Conservation (phyloP, 1,284 basidiomycete species). For the Trametes sp. region DNA sequence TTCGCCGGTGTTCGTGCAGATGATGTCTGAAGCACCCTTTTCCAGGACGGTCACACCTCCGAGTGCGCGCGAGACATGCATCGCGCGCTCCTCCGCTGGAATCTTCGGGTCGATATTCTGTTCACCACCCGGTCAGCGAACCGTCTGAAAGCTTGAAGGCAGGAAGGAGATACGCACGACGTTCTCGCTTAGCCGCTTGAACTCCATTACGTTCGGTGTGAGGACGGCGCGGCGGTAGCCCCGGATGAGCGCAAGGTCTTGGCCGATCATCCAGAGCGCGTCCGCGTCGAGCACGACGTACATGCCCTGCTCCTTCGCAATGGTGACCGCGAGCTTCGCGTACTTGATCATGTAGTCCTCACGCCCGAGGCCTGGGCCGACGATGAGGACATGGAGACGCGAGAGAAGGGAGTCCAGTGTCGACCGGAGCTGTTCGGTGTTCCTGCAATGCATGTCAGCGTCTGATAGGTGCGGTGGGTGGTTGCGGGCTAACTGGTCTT, state of each 20-base stretch:
- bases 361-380: slow-evolving; percentile 93
- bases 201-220: slow-evolving; percentile 96
- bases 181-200: slow-evolving; percentile 82
- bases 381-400: slow-evolving; percentile 90
- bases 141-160: background rate
- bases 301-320: slow-evolving; percentile 65
- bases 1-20: slow-evolving; percentile 70
- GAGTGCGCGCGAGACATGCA: slow-evolving; percentile 72
- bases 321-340: slow-evolving; percentile 63
- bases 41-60: slow-evolving; percentile 93
- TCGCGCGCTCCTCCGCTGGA: slow-evolving; percentile 58
- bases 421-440: slow-evolving; percentile 55
- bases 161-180: slow-evolving; percentile 54
- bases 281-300: slow-evolving; percentile 96
- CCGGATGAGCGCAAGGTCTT: slow-evolving; percentile 76
- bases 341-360: slow-evolving; percentile 89
- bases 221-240: slow-evolving; percentile 86
- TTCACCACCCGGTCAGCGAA: background rate
- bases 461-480: background rate
- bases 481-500: slow-evolving; percentile 50
- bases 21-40: slow-evolving; percentile 83
- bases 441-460: slow-evolving; percentile 40
- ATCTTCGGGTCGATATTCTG: slow-evolving; percentile 62
- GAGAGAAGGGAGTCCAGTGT: slow-evolving; percentile 78
- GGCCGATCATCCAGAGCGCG: slow-evolving; percentile 81